Evolutionary conservation across 345 rosid genomes (phyloP), one percentile per base, ranked within the genome.

Genomic region (Corchorus olitorius): DNA sequence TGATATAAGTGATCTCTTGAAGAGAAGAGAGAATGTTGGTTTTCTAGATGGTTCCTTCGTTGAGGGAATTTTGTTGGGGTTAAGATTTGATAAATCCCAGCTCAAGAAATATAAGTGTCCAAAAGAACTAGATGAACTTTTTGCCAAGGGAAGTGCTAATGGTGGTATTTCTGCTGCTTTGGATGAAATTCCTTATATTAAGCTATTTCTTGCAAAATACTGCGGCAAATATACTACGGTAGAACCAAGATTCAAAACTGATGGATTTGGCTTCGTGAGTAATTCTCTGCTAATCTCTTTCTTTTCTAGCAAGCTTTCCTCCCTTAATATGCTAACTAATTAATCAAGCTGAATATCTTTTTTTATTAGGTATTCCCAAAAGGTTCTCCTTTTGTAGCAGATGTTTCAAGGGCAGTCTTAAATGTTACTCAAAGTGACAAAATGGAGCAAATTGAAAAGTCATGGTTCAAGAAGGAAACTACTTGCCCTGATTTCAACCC

Each of bases 161-260:
- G 84, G 83, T 0, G 87, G 91, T 1, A 79, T 86, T 1, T 65
- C 89, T 5, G 88, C 88, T 34, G 82, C 84, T 34, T 79, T 88
- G 3, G 70, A 84, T 53, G 88, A 70, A 73, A n/a, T 64, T 3
- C 86, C 89, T 2, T 86, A 75, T 56, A 33, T 79, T 48, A 82
- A 81, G 43, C 63, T 85, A n/a, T 66, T 88, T 70, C 78, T 86
- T 39, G 83, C 77, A 69, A 81, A 83, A 52, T 80, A 83, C 17
- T 84, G 89, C 76, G 75, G 73, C 19, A 70, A 74, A 4, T 88
- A 86, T 39, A 78, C 81, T 63, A 77, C 81, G 79, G 82, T 77
- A 39, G 82, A 83, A 50, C 82, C 81, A 43, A 65, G 82, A 0
- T 83, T 76, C 35, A 80, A 75, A 8, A 63, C 79, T 3, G 86